Conservation (phyloP, 116 monocot genomes). For the Papilionanthe hybrid region DNA sequence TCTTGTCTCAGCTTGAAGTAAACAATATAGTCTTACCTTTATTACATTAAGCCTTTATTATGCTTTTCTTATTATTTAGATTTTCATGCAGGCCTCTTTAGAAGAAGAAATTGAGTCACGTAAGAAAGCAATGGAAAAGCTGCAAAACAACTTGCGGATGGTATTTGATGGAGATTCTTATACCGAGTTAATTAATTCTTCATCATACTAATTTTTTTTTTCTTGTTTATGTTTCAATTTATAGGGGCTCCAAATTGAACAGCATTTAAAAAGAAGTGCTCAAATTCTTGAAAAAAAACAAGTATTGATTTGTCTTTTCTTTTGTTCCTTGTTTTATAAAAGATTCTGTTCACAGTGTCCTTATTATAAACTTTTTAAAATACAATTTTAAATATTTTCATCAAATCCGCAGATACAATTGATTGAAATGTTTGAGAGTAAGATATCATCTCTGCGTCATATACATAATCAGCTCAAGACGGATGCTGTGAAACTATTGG, state of each 20-base stretch:
- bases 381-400: slow-evolving; percentile 10
- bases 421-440: slow-evolving; percentile 35
- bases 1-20: not conserved
- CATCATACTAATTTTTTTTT: slow-evolving; percentile 9
- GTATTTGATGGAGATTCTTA: slow-evolving; percentile 23
- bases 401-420: slow-evolving; percentile 37
- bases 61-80: not conserved
- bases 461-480: slow-evolving; percentile 39
- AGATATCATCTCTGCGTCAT: slow-evolving; percentile 40
- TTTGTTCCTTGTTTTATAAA: not conserved
- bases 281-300: slow-evolving; percentile 55
- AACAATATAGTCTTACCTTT: not conserved
- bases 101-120: slow-evolving; percentile 61
- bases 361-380: not conserved
- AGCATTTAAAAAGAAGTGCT: slow-evolving; percentile 71
- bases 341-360: not conserved
- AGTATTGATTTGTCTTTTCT: slow-evolving; percentile 31
- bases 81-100: slow-evolving; percentile 57
- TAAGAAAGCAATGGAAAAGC: slow-evolving; percentile 52
- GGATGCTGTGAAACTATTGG: slow-evolving; percentile 60
- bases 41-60: not conserved
- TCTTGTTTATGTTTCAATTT: slow-evolving; percentile 18
- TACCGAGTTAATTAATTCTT: not conserved
- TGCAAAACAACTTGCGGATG: slow-evolving; percentile 81
- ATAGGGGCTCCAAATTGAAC: slow-evolving; percentile 88